phyloP scores from a whole-genome alignment of 2,329 filamentous ascomycete genomes.

The Fusarium sp. region DNA sequence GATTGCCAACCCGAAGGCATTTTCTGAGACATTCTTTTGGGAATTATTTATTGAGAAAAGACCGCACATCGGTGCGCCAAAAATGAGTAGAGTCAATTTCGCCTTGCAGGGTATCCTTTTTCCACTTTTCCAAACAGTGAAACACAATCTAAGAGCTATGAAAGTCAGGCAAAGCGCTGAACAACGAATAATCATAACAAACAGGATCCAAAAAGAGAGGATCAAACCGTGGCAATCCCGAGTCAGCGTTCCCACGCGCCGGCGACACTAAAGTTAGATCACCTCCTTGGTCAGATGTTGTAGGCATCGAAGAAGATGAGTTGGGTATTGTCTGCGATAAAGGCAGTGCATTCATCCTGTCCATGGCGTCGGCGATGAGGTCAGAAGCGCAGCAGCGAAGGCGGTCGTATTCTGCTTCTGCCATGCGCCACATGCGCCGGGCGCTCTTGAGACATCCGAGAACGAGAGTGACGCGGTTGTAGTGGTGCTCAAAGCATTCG shows the following conservation, averaged over 20 bases:
- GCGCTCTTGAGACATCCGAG: conserved; percentile 30
- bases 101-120: conserved; percentile 5
- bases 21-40: background rate
- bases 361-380: conserved; percentile 31
- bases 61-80: background rate
- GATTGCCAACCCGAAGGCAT: background rate
- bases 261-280: background rate
- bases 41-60: background rate
- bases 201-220: conserved; percentile 14
- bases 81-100: background rate
- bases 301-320: background rate
- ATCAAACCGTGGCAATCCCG: conserved; percentile 2
- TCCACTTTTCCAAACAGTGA: background rate
- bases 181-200: conserved; percentile 19
- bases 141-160: conserved; percentile 5
- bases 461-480: conserved; percentile 28
- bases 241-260: background rate
- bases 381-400: conserved; percentile 28
- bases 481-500: conserved; percentile 37
- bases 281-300: background rate
- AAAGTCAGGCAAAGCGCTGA: conserved; percentile 15
- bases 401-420: conserved; percentile 29
- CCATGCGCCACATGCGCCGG: conserved; percentile 28
- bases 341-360: conserved; percentile 35
- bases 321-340: conserved; percentile 9